Conservation (phyloP, 2,329 filamentous ascomycete species). For the Scedosporium dehoogii region DNA sequence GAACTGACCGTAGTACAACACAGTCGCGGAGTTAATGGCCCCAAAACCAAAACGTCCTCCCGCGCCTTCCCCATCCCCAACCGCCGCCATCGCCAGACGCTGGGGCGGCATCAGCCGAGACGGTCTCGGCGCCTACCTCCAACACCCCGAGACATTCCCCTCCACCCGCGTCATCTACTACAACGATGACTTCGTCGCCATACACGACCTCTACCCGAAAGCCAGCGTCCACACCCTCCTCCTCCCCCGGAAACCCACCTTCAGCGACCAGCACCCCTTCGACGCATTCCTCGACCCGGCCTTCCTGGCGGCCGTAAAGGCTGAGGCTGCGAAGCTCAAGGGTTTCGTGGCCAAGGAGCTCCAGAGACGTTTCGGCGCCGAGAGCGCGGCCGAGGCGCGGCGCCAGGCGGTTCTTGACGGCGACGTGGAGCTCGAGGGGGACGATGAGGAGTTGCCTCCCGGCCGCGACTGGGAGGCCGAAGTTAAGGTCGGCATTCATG, state of each 20-base stretch:
- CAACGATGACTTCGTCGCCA: conserved; percentile 59
- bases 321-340: conserved; percentile 52
- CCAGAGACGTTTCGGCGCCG: conserved; percentile 53
- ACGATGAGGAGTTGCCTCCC: conserved; percentile 41
- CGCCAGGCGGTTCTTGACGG: conserved; percentile 59
- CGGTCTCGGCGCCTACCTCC: conserved; percentile 58
- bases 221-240: conserved; percentile 75
- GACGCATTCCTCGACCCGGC: conserved; percentile 56
- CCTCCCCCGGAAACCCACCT: conserved; percentile 59
- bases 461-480: conserved; percentile 74
- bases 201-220: conserved; percentile 82
- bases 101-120: conserved; percentile 28
- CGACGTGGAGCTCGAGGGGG: conserved; percentile 30
- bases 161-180: conserved; percentile 54
- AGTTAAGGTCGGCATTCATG: conserved; percentile 71
- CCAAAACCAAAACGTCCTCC: conserved; percentile 26
- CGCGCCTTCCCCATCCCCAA: conserved; percentile 6
- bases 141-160: conserved; percentile 50
- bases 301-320: conserved; percentile 56
- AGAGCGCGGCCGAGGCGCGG: conserved; percentile 51
- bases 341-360: conserved; percentile 65
- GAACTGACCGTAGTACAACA: too few relatives aligned
- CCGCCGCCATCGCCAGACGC: conserved; percentile 9
- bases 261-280: conserved; percentile 61
- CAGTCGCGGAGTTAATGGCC: conserved; percentile 27